These are phyloP conservation scores for Podila epicladia DNA, from an alignment of 192 early-diverging fungal genomes.

Conservation along the genomic window DNA sequence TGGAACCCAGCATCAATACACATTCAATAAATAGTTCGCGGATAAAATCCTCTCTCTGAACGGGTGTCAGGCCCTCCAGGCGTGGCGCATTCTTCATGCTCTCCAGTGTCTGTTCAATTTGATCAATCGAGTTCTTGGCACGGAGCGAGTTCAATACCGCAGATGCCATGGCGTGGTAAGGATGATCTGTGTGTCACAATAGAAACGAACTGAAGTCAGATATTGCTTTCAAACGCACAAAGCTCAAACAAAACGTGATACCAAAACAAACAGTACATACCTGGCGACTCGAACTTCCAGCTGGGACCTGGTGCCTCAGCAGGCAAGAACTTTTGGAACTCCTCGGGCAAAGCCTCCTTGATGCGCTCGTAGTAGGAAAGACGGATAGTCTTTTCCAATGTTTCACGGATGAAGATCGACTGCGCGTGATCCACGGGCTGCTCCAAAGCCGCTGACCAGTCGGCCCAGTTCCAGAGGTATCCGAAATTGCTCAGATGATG, in stretches of 20 bases:
- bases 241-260: not conserved
- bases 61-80: constrained; percentile 28
- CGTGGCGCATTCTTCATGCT: constrained; percentile 53
- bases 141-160: constrained; percentile 55
- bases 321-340: constrained; percentile 67
- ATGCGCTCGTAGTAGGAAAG: constrained; percentile 93
- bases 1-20: constrained; percentile 87
- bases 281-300: constrained; percentile 75
- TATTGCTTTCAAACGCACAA: not conserved
- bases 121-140: constrained; percentile 57
- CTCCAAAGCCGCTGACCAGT: constrained; percentile 72
- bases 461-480: constrained; percentile 89
- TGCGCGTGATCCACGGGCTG: constrained; percentile 63
- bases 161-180: constrained; percentile 52
- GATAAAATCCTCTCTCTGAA: constrained; percentile 64
- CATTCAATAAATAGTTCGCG: constrained; percentile 84
- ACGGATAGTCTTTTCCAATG: constrained; percentile 85
- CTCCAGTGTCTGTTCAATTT: constrained; percentile 54
- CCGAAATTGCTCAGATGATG: constrained; percentile 95
- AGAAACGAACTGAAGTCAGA: not conserved
- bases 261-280: constrained; percentile 14
- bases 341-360: constrained; percentile 77
- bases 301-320: constrained; percentile 70
- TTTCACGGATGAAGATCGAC: constrained; percentile 86
- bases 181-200: constrained; percentile 32